phyloP scores from a whole-genome alignment of 495 filamentous ascomycete species.

The Glarea lozoyensis region DNA sequence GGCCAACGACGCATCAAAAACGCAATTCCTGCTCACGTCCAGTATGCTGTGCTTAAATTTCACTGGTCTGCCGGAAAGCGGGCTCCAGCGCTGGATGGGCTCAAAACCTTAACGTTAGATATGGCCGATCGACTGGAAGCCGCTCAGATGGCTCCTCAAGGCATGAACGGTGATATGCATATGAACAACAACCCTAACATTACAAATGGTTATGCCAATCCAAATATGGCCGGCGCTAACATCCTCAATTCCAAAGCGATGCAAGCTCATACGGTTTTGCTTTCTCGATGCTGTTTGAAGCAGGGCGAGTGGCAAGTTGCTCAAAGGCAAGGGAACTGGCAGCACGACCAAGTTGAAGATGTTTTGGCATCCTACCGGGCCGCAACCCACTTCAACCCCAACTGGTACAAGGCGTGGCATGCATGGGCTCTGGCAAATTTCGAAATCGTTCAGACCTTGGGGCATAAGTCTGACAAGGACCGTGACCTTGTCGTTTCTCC shows the following conservation, averaged over 20 bases:
- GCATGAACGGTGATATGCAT: slow-evolving; percentile 35
- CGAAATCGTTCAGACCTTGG: slow-evolving; percentile 82
- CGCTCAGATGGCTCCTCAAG: slow-evolving; percentile 47
- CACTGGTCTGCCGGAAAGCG: slow-evolving; percentile 75
- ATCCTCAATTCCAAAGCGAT: slow-evolving; percentile 27
- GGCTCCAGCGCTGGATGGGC: slow-evolving; percentile 53
- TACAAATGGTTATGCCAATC: slow-evolving; percentile 18
- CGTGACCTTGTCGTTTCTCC: slow-evolving; percentile 38
- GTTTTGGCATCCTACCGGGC: slow-evolving; percentile 81
- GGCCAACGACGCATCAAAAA: slow-evolving; percentile 1
- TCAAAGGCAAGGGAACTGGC: slow-evolving; percentile 78
- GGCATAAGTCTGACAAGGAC: slow-evolving; percentile 51
- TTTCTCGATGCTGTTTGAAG: slow-evolving; percentile 90
- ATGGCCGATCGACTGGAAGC: slow-evolving; percentile 65
- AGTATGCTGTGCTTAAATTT: slow-evolving; percentile 90
- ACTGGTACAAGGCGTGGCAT: slow-evolving; percentile 99
- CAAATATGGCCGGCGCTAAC: slow-evolving; percentile 12
- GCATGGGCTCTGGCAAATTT: slow-evolving; percentile 99
- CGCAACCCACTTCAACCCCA: slow-evolving; percentile 82
- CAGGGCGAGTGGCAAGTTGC: slow-evolving; percentile 92
- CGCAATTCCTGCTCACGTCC: slow-evolving; percentile 69
- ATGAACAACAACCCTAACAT: slow-evolving; percentile 50
- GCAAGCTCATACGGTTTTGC: slow-evolving; percentile 60
- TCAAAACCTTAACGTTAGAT: slow-evolving; percentile 73
- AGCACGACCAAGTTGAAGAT: slow-evolving; percentile 61